Base-by-base conservation (phyloP, 148 eudicot genomes). In the Persicaria maculosa region DNA sequence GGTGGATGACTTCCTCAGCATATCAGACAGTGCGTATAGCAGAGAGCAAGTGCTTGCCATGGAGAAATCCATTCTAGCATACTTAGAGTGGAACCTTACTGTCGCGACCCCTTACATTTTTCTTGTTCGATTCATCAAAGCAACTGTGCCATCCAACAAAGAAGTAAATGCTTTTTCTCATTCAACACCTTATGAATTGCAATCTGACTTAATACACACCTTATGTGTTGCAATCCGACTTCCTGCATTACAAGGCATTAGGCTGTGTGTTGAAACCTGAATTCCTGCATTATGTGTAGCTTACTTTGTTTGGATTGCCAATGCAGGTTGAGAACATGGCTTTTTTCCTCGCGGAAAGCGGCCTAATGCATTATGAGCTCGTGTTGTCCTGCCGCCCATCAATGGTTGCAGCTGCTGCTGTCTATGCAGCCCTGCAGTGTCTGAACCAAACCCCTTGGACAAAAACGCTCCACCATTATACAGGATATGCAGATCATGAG, bases 31-130 rank as follows among this genome's bases (percentile, higher is more conserved):
- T 69, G 92, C 93, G 44, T 90, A 90, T 74, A 78, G 64, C 15
- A 79, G 82, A 53, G 88, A 91, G 47, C 86, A 93, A 65, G 77
- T 93, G 9, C 89, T 93, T 11, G 40, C 53, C 0, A 93, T 90
- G 98, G 98, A 93, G 87, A 93, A 93, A 79, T 83, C 82, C 9
- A 87, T 93, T 65, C 79, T 93, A 25, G 86, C 80, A 40, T 84
- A 79, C 76, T 77, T 93, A 68, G 92, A 88, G 72, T 93, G 98
- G 98, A 85, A 86, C 72, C 80, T 93, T 59, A 90, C 98, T 4
- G 90, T 93, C 43, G 90, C 98, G 43, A 93, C 98, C 5, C 97
- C 96, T 10, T 93, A 90, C 58, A 96, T 90, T 20, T 93, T 93
- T 77, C 86, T 93, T 4, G 88, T 89, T 77, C 78, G 96, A 45